Evolutionary conservation across 768 basidiomycete species (phyloP).

Genomic region (Xerocomellus dryophilus): DNA sequence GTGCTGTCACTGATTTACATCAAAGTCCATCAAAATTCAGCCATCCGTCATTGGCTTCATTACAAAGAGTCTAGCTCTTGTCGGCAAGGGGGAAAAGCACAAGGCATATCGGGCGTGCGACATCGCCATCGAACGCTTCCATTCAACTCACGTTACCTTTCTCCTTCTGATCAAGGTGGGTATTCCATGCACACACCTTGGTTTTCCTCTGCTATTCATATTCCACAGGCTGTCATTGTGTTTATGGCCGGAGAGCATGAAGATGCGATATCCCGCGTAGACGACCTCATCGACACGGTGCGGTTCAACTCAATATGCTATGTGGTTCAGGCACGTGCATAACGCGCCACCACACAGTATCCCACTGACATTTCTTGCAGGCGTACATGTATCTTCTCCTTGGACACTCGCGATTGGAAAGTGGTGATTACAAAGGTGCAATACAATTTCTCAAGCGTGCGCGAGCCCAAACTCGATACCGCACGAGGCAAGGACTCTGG

Average conservation of each 20-base stretch:
- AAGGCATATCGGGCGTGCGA: neutral
- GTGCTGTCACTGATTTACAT: neutral
- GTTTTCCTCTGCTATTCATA: accelerated
- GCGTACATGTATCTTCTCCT: neutral
- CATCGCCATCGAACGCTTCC: neutral
- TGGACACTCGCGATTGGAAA: neutral
- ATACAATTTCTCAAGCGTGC: neutral
- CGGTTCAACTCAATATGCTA: neutral
- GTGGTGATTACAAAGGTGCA: neutral
- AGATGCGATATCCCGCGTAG: neutral
- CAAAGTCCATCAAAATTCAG: neutral
- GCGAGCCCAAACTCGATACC: neutral
- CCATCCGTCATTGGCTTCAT: neutral
- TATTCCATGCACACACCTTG: neutral
- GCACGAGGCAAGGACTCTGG: neutral
- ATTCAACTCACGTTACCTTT: neutral
- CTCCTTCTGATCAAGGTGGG: neutral
- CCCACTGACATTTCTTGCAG: neutral
- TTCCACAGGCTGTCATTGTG: neutral
- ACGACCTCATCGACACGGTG: neutral
- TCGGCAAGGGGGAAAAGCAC: neutral
- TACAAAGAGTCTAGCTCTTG: neutral
- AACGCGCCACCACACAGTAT: neutral
- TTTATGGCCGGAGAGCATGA: neutral
- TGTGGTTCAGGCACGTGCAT: neutral